Evolutionary conservation across 352 stramenopile species (phyloP), one percentile per base, ranked within the genome.

Genomic region (Phytophthora agathidicida): DNA sequence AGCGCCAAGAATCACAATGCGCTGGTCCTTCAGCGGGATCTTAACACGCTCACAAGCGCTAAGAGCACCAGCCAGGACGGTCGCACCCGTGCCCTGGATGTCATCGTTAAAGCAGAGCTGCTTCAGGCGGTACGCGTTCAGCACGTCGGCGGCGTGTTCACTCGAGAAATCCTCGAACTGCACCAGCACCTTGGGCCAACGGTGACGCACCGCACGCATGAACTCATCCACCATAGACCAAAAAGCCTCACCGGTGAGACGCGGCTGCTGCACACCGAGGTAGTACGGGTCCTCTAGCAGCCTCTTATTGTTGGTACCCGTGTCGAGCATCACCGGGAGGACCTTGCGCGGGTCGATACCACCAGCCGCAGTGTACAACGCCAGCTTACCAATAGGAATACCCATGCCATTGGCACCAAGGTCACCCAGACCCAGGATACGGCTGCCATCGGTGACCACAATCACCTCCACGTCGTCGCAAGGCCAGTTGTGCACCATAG

Each of bases 61-160:
- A 13, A 94, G 60, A 58, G 83, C 79, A 10, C 96, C 96, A 27
- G 96, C 96, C 36, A 99, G 62, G 49, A 98, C 89, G 0, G 96
- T 98, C 9, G 96, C 94, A 42, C 94, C 97, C 6, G 97, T 99
- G 23, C 97, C 97, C 65, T 99, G 97, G 64, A 99, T 99, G 69
- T 99, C 97, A 79, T 99, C 97, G 71, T 98, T 98, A 68, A 98
- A 98, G 66, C 93, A 98, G 24, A 98, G 71, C 57, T 98, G 85
- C 55, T 97, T 88, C 17, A 98, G 51, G n/a, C 94, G 84, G 72
- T 99, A 99, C 14, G 94, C 94, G 48, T 98, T 95, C 28, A 99
- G 65, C 22, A 99, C 79, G 30, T 93, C 82, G 3, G 87, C 81
- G n/a, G 89, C 89, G 58, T 94, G 77, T 54, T 92, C 82, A 45